Conservation (phyloP, 176 grass and related monocot genomes). For the Phoenix roebelenii region DNA sequence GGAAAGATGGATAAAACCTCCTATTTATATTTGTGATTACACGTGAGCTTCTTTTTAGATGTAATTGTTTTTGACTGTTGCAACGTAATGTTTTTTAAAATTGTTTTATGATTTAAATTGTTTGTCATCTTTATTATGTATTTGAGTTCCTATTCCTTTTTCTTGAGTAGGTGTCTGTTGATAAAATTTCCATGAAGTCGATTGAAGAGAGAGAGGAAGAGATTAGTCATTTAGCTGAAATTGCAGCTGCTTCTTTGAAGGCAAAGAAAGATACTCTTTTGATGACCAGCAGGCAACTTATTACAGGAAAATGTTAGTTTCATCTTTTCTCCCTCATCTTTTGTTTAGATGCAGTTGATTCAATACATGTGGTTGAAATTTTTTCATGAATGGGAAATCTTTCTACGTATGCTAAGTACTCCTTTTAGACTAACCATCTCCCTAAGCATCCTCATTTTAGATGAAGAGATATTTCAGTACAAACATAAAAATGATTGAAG, state of each 20-base stretch:
- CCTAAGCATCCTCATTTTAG: no score
- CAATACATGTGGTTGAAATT: no score
- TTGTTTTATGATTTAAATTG: background rate
- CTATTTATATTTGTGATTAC: no score
- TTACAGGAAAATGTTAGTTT: conserved; percentile 72
- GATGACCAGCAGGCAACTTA: conserved; percentile 73
- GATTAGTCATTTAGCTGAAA: conserved; percentile 54
- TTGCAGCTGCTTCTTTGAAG: conserved; percentile 67
- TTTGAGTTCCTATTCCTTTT: conserved; percentile 16
- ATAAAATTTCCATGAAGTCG: conserved; percentile 81
- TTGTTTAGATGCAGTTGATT: background rate
- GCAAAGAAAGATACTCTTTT: conserved; percentile 78
- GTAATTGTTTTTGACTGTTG: no score
- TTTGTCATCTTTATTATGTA: conserved; percentile 19
- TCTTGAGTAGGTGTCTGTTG: conserved; percentile 58
- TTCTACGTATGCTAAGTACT: no score
- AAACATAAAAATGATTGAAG: no score
- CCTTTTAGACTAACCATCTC: no score
- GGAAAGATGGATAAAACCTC: no score
- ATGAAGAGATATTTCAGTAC: no score
- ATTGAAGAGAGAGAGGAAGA: conserved; percentile 63
- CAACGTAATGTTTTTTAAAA: no score
- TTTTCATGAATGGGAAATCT: no score
- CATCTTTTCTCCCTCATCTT: background rate
- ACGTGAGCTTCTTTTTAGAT: no score